phyloP scores from a whole-genome alignment of 208 protist species.

The Trichomonas gallinae region DNA sequence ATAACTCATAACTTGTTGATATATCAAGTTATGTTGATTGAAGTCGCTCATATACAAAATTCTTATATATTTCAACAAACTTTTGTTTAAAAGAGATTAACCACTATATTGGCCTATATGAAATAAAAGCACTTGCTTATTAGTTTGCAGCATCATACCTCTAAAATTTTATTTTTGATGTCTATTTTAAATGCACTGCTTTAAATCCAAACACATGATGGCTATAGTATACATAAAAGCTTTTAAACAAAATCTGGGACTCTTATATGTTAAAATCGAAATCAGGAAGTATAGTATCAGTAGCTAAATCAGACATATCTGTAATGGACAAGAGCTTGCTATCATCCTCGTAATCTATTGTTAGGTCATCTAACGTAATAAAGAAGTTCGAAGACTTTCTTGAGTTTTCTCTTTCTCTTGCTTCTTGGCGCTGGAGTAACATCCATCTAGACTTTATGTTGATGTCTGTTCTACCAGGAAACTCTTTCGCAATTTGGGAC shows the following conservation, averaged over 20 bases:
- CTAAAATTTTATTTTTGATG: no score
- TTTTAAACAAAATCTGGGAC: neutral
- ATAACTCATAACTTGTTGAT: no score
- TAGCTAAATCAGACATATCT: neutral
- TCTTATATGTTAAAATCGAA: neutral
- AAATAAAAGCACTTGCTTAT: no score
- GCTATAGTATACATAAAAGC: no score
- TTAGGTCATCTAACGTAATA: neutral
- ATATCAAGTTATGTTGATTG: no score
- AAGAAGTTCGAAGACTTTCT: neutral
- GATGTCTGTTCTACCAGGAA: neutral
- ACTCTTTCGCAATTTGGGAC: neutral
- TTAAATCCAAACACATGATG: no score
- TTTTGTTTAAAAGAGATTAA: no score
- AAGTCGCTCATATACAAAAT: no score
- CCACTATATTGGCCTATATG: no score
- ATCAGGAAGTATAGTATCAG: neutral
- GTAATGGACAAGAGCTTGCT: neutral
- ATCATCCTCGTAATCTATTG: neutral
- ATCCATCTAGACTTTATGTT: neutral
- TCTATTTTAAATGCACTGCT: no score
- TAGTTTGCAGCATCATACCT: no score
- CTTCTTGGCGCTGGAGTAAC: neutral
- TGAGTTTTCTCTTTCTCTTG: neutral
- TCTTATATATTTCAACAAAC: no score